phyloP scores from a whole-genome alignment of 2,329 filamentous ascomycete species.

The Cytospora piceae region DNA sequence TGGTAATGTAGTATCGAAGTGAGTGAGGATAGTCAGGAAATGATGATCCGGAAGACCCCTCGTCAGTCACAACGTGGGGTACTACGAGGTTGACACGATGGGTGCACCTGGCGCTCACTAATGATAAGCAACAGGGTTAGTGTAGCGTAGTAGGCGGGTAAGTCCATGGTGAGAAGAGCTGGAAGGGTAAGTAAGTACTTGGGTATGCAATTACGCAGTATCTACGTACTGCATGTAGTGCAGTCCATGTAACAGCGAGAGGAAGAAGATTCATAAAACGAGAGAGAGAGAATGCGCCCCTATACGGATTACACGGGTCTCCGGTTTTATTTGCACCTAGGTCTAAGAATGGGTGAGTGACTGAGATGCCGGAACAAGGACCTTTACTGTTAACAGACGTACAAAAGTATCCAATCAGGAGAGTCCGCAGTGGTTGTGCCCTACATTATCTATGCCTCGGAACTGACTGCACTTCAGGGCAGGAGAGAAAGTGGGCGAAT shows the following conservation, averaged over 20 bases:
- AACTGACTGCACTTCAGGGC: conserved; percentile 24
- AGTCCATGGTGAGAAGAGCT: conserved; percentile 6
- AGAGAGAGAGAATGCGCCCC: not conserved
- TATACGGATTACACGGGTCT: not conserved
- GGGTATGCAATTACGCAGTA: not conserved
- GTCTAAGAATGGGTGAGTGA: not conserved
- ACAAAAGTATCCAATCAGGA: conserved; percentile 7
- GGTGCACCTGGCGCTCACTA: conserved; percentile 3
- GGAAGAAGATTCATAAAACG: not conserved
- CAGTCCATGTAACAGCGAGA: not conserved
- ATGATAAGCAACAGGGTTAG: not conserved
- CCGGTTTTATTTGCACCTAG: not conserved
- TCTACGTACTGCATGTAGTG: conserved; percentile 5
- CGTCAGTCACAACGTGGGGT: conserved; percentile 17
- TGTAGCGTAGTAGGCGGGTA: not conserved
- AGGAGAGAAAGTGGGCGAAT: conserved; percentile 21
- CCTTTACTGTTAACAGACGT: no score
- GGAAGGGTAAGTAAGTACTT: not conserved
- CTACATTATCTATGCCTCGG: conserved; percentile 20
- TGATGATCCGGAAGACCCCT: conserved; percentile 12
- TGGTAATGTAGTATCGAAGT: conserved; percentile 2
- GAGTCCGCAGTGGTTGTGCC: conserved; percentile 7
- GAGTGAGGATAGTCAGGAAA: not conserved
- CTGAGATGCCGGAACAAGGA: conserved; percentile 1
- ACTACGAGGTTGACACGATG: not conserved